These are phyloP conservation scores for Ogataea nitratoaversa DNA, from an alignment of 805 yeast species.

Conservation along the genomic window DNA sequence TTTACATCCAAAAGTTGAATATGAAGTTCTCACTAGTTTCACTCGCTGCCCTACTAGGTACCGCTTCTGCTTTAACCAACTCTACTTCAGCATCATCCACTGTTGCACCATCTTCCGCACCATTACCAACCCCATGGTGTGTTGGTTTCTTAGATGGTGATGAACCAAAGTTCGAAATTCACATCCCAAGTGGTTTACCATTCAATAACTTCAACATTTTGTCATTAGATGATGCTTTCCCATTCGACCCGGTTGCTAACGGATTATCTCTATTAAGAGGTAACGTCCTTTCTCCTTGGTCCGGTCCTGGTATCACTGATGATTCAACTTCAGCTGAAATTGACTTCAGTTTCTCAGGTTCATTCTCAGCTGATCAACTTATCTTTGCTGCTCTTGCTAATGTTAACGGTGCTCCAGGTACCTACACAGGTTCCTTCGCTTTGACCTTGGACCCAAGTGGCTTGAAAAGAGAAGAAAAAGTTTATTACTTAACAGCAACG, in stretches of 20 bases:
- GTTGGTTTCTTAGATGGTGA: constrained; percentile 13
- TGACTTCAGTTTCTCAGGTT: constrained; percentile 13
- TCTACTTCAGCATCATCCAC: constrained; percentile 14
- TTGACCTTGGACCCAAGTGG: constrained; percentile 15
- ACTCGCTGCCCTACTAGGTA: constrained; percentile 12
- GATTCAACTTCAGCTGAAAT: constrained; percentile 14
- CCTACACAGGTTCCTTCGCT: constrained; percentile 19
- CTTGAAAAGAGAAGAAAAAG: constrained; percentile 21
- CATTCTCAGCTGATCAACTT: constrained; percentile 5
- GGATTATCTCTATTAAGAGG: constrained; percentile 3
- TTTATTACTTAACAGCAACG: constrained; percentile 23
- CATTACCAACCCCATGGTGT: constrained; percentile 16
- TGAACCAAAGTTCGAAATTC: constrained; percentile 17
- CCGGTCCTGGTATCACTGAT: constrained; percentile 9
- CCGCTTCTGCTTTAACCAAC: constrained; percentile 18
- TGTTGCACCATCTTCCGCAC: constrained; percentile 7
- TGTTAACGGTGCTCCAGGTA: constrained; percentile 11
- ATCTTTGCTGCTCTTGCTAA: constrained; percentile 16
- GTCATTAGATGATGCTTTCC: constrained; percentile 17
- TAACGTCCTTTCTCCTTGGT: constrained; percentile 4
- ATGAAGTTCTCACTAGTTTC: constrained; percentile 21
- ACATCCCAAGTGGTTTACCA: constrained; percentile 14
- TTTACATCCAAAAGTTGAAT: not conserved
- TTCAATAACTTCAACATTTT: constrained; percentile 12
- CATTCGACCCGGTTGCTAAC: constrained; percentile 9